Conservation (phyloP, 2,329 filamentous ascomycete genomes). For the Verticillium nonalfalfae region DNA sequence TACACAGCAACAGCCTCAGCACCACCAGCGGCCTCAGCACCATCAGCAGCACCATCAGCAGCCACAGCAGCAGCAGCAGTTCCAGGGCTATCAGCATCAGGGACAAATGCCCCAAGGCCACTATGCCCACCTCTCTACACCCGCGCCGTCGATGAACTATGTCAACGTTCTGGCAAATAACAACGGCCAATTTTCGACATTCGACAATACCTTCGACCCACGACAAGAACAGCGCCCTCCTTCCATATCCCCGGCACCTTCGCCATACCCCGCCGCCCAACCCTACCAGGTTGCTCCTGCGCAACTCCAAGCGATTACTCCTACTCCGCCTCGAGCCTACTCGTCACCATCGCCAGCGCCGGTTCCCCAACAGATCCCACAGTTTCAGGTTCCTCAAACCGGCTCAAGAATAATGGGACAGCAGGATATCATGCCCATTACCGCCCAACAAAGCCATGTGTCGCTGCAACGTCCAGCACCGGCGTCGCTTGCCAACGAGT, state of each 20-base stretch:
- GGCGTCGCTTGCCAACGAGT: constrained; percentile 6
- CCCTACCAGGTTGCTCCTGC: neutral
- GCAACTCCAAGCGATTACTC: neutral
- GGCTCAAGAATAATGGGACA: constrained; percentile 5
- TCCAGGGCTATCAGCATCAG: constrained; percentile 17
- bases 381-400: constrained; percentile 9
- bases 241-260: constrained; percentile 2
- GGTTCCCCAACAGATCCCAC: constrained; percentile 3
- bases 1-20: constrained; percentile 16
- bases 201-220: constrained; percentile 15
- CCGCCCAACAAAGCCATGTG: neutral
- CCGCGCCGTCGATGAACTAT: constrained; percentile 4
- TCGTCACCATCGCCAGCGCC: neutral
- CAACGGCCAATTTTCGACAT: constrained; percentile 11
- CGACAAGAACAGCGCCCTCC: neutral
- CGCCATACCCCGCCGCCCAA: neutral
- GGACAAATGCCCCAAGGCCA: constrained; percentile 9
- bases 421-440: constrained; percentile 3
- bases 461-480: neutral
- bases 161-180: constrained; percentile 12
- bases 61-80: constrained; percentile 18
- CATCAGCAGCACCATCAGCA: too few species aligned
- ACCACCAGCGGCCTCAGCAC: constrained; percentile 16
- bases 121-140: constrained; percentile 6
- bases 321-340: neutral